Conservation (phyloP, 2,329 filamentous ascomycete genomes). For the Epichloe hybrida region DNA sequence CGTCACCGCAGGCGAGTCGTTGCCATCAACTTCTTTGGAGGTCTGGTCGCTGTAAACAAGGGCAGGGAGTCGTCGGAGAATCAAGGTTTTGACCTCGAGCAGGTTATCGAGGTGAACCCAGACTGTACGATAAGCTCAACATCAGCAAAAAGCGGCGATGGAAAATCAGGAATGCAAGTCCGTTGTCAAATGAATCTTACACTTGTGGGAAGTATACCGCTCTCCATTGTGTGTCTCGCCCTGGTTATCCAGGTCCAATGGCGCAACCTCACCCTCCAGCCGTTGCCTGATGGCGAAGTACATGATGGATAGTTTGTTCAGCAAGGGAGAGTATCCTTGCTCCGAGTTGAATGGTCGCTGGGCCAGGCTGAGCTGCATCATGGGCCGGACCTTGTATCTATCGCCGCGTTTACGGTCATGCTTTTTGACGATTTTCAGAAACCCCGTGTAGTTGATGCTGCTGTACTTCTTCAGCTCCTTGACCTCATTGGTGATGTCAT, state of each 20-base stretch:
- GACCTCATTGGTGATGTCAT: conserved; percentile 77
- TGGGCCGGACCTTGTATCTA: conserved; percentile 75
- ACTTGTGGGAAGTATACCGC: conserved; percentile 77
- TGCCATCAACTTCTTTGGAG: conserved; percentile 67
- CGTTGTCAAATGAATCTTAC: conserved; percentile 28
- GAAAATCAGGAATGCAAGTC: no score
- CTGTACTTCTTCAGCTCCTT: conserved; percentile 92
- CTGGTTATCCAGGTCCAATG: conserved; percentile 35
- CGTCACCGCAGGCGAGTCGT: conserved; percentile 79
- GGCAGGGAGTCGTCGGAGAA: conserved; percentile 78
- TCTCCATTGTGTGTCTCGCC: conserved; percentile 51
- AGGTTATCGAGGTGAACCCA: conserved; percentile 96
- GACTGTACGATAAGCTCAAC: conserved; percentile 32
- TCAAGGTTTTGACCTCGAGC: conserved; percentile 91
- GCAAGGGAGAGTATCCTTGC: conserved; percentile 74
- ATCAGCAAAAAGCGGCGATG: conserved; percentile 16
- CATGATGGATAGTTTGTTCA: conserved; percentile 87
- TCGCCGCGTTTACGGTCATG: conserved; percentile 87
- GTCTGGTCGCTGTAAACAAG: conserved; percentile 86
- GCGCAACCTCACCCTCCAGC: conserved; percentile 42
- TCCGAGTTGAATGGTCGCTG: conserved; percentile 90
- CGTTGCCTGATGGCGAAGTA: conserved; percentile 88
- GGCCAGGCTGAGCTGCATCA: conserved; percentile 83
- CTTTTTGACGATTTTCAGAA: conserved; percentile 97
- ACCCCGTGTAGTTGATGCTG: conserved; percentile 92